Conservation (phyloP, 2,329 filamentous ascomycete species). For the Tympanopsis confertula region DNA sequence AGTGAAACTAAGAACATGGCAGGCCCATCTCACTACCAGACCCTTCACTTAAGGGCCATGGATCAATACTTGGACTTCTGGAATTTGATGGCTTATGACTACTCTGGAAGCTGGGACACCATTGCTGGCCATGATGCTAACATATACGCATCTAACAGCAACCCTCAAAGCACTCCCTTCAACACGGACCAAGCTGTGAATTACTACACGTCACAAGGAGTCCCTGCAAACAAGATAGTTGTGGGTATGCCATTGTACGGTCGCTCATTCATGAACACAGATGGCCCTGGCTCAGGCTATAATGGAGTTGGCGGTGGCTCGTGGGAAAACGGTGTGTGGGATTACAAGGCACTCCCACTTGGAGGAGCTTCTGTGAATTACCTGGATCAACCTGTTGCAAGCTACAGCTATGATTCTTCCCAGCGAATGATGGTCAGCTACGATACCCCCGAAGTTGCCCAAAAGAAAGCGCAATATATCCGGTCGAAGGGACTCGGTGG, state of each 20-base stretch:
- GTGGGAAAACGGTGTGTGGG: slow-evolving; percentile 68
- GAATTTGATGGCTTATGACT: slow-evolving; percentile 67
- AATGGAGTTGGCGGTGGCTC: slow-evolving; percentile 53
- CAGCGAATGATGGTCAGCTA: slow-evolving; percentile 60
- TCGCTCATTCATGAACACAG: slow-evolving; percentile 51
- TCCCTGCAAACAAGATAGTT: slow-evolving; percentile 56
- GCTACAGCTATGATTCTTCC: slow-evolving; percentile 57
- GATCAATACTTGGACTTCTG: slow-evolving; percentile 36
- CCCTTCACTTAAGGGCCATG: slow-evolving; percentile 32
- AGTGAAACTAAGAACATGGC: no score
- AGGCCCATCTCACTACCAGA: slow-evolving; percentile 28
- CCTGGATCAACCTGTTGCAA: slow-evolving; percentile 47
- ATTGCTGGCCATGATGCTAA: slow-evolving; percentile 62
- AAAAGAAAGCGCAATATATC: slow-evolving; percentile 56
- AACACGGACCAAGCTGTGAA: slow-evolving; percentile 53
- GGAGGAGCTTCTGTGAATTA: slow-evolving; percentile 43
- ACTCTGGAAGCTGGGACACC: slow-evolving; percentile 55
- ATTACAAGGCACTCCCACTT: slow-evolving; percentile 67
- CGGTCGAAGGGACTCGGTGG: slow-evolving; percentile 53
- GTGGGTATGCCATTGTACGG: slow-evolving; percentile 76
- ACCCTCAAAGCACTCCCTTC: slow-evolving; percentile 54
- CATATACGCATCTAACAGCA: slow-evolving; percentile 41
- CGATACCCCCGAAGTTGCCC: slow-evolving; percentile 49
- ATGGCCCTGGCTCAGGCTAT: slow-evolving; percentile 55
- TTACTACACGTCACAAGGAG: slow-evolving; percentile 51